Percentiles rank a stretch among this genome's conserved stretches.
Conservation (phyloP, 2,329 filamentous ascomycete genomes). For the Xylariales sp. region DNA sequence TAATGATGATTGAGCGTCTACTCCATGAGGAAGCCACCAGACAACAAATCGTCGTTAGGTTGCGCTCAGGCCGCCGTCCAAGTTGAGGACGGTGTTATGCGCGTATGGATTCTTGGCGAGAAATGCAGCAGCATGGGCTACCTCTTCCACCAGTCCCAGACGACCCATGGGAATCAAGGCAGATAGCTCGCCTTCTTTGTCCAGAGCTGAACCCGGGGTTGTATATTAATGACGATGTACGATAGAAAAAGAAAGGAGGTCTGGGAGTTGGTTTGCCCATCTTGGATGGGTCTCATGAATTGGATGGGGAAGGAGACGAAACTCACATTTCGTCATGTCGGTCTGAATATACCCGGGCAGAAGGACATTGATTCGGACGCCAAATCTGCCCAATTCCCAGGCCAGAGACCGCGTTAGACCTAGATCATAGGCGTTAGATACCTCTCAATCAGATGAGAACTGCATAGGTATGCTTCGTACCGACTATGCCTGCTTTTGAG, state of each 20-base stretch:
- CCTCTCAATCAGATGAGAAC: constrained; percentile 9
- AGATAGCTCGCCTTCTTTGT: constrained; percentile 26
- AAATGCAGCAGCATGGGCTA: constrained; percentile 79
- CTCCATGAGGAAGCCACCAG: too few relatives aligned
- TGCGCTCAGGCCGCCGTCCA: constrained; percentile 80
- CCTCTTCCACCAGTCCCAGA: constrained; percentile 64
- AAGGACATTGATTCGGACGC: constrained; percentile 74
- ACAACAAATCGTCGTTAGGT: too few relatives aligned
- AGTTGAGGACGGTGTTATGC: constrained; percentile 80
- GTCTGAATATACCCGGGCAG: constrained; percentile 80
- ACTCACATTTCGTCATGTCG: constrained; percentile 69
- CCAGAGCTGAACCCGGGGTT: constrained; percentile 22
- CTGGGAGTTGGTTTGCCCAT: constrained; percentile 7
- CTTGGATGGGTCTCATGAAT: too few relatives aligned
- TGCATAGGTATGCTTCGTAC: constrained; percentile 33
- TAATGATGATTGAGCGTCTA: constrained; percentile 43
- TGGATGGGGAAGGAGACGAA: constrained; percentile 10
- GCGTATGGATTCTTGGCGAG: constrained; percentile 74
- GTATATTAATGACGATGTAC: constrained; percentile 31
- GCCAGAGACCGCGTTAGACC: constrained; percentile 66
- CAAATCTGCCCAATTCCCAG: constrained; percentile 53
- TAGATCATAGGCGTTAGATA: constrained; percentile 27
- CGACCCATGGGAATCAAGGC: constrained; percentile 59
- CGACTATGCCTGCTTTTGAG: constrained; percentile 74
- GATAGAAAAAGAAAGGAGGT: constrained; percentile 13